Conservation (phyloP, 2,329 filamentous ascomycete genomes). For the Apiospora sp. region DNA sequence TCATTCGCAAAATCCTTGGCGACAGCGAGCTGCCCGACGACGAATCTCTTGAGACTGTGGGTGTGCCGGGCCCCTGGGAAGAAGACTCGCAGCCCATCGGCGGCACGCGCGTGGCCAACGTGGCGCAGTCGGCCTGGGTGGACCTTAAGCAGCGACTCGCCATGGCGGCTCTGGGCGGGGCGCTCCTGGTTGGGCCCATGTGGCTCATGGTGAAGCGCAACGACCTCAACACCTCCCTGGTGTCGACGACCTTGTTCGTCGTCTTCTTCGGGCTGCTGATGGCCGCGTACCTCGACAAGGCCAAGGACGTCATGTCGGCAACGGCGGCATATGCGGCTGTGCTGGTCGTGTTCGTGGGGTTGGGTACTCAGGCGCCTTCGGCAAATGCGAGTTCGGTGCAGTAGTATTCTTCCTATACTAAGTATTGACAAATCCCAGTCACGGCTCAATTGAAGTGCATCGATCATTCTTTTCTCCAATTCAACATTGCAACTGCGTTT, state of each 20-base stretch:
- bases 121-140: constrained; percentile 6
- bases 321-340: constrained; percentile 33
- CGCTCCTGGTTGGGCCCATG: constrained; percentile 35
- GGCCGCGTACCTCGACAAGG: constrained; percentile 28
- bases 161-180: constrained; percentile 27
- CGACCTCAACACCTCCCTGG: constrained; percentile 24
- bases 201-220: constrained; percentile 35
- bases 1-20: constrained; percentile 21
- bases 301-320: constrained; percentile 31
- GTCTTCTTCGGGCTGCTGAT: constrained; percentile 31
- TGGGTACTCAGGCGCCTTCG: neutral
- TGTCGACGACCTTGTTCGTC: constrained; percentile 33
- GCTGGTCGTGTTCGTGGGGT: constrained; percentile 33
- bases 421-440: too few relatives aligned
- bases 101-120: constrained; percentile 26
- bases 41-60: neutral
- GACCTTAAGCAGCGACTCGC: constrained; percentile 26
- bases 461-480: too few relatives aligned
- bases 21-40: neutral
- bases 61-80: constrained; percentile 27
- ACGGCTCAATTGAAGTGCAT: too few relatives aligned
- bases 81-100: constrained; percentile 25
- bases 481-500: too few relatives aligned
- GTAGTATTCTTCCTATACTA: too few relatives aligned
- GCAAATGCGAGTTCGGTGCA: too few relatives aligned